Base-by-base conservation (phyloP, 768 basidiomycete genomes). In the Xerocomellus dryophilus region DNA sequence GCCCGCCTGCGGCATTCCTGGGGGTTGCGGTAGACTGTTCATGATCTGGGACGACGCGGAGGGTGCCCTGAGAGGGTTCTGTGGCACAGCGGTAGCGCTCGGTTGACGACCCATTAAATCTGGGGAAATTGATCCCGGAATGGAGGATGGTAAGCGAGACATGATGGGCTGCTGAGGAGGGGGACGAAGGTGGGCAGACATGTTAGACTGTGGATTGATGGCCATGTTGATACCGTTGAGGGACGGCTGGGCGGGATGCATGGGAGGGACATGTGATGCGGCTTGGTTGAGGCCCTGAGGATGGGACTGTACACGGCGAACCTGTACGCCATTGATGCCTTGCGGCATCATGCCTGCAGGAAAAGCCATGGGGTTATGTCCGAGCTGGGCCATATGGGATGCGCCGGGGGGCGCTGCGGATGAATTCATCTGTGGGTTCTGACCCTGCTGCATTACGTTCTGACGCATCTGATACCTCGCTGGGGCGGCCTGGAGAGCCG, bases 281-380 rank as follows among this genome's bases (percentile, higher is more conserved):
- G 67, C 57, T 38, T 76, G 72, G 60, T 73, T 77, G 53, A 78
- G 61, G 67, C 61, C 68, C 57, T 79, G 76, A 5, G 82, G 78
- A 68, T 86, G 85, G 20, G 84, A 81, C 54, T 74, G 70, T n/a
- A 77, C 78, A 63, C 85, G 80, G 53, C 85, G 80, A 43, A 79
- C 66, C 18, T 57, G 61, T 42, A 65, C 65, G 39, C 73, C 69
- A 57, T 68, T 70, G 5, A 66, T 66, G 52, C 65, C 70, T 57
- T 71, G 74, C 61, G 67, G 73, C 70, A 81, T 75, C 63, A 77
- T 73, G 57, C 61, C 67, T 42, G 69, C 68, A 50, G 73, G 69
- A 63, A 80, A 81, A 45, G 60, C 64, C 70, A 79, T 75, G 58
- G 65, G 71, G 47, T 67, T 70, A 57, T 69, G 70, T 47, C 64